Evolutionary conservation across 225 moss, liverwort and hornwort genomes (phyloP), one percentile per base, ranked within the genome.

Genomic region (Antitrichia curtipendula): DNA sequence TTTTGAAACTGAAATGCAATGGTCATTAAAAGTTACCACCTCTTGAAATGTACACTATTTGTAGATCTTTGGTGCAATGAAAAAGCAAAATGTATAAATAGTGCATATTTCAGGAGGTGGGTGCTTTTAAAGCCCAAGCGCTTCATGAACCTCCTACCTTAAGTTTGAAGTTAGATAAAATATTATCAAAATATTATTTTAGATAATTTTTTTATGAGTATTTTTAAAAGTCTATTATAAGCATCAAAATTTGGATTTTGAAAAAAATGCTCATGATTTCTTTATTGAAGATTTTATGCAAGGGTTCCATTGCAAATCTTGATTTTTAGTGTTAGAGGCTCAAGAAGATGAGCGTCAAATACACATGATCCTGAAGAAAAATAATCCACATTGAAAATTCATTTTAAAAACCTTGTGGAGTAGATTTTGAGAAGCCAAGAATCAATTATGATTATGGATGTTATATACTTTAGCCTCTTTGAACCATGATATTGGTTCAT

Each of bases 1-100:
- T 50, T 75, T 32, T 50, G 12, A 32, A 50, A 13, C 21, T 75
- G 13, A 50, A 32, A 32, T 0, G 0, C 3, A 21, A 0, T 75
- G 2, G 1, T 1, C 2, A 75, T 8, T 50, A 50, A 8, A 49
- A 32, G 12, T 0, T 0, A 21, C 3, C 5, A 19, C 27, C 2
- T 47, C 6, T 2, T 18, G 0, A 73, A 73, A 73, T 73, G 18
- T 11, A 29, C 16, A 28, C 2, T 29, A 10, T 18, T 17, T 73
- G 4, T 31, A 49, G 5, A 32, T 20, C 32, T 1, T 49, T 49
- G 74, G 12, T 74, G 32, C 74, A 49, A 45, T 74, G 12, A 74
- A 74, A 31, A 49, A 74, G 3, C 0, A 49, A 31, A 74, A 32
- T 32, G 6, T 21, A 8, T 5, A 74, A 50, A 32, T 32, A 12